Evolutionary conservation across 1,284 basidiomycete genomes (phyloP).

Genomic region (Leccinum variabile): DNA sequence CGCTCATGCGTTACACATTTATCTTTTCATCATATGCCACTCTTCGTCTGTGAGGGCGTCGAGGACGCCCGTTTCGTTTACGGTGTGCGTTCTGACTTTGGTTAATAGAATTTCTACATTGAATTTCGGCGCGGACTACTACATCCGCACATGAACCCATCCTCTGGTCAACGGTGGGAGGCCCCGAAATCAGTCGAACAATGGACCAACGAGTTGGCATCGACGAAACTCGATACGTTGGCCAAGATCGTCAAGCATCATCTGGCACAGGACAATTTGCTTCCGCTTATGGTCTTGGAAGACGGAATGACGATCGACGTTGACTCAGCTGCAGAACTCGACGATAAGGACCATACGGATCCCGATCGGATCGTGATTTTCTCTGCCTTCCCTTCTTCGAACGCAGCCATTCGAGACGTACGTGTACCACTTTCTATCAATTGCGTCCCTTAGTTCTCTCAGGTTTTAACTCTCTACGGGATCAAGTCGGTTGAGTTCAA

Average conservation of each 20-base stretch:
- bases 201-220: neutral
- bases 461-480: neutral
- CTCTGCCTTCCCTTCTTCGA: neutral
- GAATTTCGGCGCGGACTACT: conserved; percentile 6
- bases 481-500: neutral
- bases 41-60: neutral
- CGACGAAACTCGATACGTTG: neutral
- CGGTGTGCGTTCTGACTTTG: neutral
- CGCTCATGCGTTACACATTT: no score
- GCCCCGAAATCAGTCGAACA: neutral
- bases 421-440: neutral
- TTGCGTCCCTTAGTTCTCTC: neutral
- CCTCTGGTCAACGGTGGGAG: neutral
- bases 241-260: neutral
- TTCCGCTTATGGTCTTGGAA: neutral
- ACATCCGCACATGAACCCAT: conserved; percentile 10
- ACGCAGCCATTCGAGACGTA: neutral
- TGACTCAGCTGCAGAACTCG: neutral
- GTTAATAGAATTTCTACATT: conserved; percentile 17
- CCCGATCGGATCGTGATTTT: neutral
- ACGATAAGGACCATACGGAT: neutral
- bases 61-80: neutral
- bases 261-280: neutral
- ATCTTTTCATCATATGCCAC: no score
- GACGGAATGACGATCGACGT: neutral